Base-by-base conservation (phyloP, 2,329 filamentous ascomycete genomes). In the Karstenula rhodostoma region DNA sequence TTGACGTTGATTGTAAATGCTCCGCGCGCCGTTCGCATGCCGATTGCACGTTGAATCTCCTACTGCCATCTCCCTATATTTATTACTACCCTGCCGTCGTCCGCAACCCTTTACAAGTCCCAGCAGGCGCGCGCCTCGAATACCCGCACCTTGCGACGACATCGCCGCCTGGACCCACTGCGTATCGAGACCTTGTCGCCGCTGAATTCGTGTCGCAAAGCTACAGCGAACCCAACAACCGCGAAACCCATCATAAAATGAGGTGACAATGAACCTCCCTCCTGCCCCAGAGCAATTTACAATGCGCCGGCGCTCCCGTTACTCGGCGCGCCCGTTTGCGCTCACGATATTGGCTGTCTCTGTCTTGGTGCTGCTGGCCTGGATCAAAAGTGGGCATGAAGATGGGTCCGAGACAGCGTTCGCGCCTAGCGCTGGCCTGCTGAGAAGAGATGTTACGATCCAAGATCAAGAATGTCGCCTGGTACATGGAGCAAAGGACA, bases 401-500 rank as follows among this genome's bases (percentile, higher is more conserved):
- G 44, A 59, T 19, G 17, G 27, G 9, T 4, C 23, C 2, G 15
- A 25, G 35, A 47, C 49, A 1, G 37, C 17, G 22, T 9, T 48
- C 17, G 48, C 62, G 10, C 15, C 42, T 3, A 47, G 37, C 15
- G 47, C 47, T 43, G 32, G 50, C 3, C 37, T 72, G 49, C 59
- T 33, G 15, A 71, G 62, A 57, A 68, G 73, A 53, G 65, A 68
- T 19, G 17, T 72, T n/a, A 33, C 60, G 1, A 40, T 70, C 1
- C 61, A 70, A 57, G 76, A 79, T 51, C 74, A 80, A 66, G 79
- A 81, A 82, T 99, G 95, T 75, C 89, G 89, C 61, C 81, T 91
- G 35, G 92, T 99, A 57, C 92, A 95, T 77, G 80, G 86, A 50
- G 90, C 89, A 55, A 42, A 43, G 44, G 91, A 99, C 76, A 88